These are phyloP conservation scores for Botryotinia narcissicola DNA, from an alignment of 2,329 filamentous ascomycete genomes.

Conservation along the genomic window DNA sequence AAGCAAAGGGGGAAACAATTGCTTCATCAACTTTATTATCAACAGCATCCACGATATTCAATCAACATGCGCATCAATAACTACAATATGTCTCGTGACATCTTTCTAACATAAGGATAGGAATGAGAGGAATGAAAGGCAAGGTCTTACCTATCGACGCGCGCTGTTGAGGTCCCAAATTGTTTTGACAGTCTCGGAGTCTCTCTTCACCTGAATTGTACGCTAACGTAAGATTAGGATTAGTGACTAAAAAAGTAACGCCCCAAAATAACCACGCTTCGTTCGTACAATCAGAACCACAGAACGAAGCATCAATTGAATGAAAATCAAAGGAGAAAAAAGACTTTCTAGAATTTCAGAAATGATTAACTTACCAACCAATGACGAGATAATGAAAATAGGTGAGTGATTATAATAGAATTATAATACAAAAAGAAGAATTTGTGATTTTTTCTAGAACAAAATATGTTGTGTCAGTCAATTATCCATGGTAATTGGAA, in stretches of 20 bases:
- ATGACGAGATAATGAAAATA: neutral
- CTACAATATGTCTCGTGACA: constrained; percentile 17
- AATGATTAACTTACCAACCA: neutral
- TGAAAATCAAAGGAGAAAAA: neutral
- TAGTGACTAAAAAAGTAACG: constrained; percentile 23
- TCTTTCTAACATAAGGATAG: constrained; percentile 21
- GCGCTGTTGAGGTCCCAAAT: constrained; percentile 26
- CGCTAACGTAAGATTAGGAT: constrained; percentile 19
- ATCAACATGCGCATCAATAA: constrained; percentile 10
- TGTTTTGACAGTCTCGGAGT: constrained; percentile 21
- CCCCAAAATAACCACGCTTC: constrained; percentile 14
- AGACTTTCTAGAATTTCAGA: neutral
- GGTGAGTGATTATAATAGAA: neutral
- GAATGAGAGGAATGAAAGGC: constrained; percentile 20
- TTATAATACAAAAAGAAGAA: neutral
- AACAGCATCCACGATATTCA: constrained; percentile 13
- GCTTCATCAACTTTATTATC: constrained; percentile 24
- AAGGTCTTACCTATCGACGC: constrained; percentile 39
- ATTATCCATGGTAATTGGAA: constrained; percentile 3
- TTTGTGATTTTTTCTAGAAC: neutral
- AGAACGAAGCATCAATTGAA: neutral
- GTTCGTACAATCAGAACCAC: neutral
- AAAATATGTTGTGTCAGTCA: constrained; percentile 14
- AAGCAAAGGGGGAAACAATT: constrained; percentile 23
- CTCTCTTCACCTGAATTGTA: constrained; percentile 20